Base-by-base conservation (phyloP, 176 grass and related monocot genomes). In the Zizania latifolia region DNA sequence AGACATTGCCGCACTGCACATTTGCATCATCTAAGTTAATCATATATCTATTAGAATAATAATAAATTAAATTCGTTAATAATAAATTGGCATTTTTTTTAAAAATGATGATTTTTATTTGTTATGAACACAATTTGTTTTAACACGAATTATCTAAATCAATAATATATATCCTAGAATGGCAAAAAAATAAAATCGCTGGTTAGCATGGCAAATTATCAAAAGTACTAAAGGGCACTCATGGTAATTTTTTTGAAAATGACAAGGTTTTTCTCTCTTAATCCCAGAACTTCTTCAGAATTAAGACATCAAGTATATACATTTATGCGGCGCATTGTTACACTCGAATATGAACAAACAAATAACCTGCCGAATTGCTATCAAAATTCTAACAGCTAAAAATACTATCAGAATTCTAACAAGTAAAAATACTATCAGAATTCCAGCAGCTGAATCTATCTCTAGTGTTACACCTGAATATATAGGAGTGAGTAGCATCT, bases 371-470 rank as follows among this genome's bases (percentile, higher is more conserved):
- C 10, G n/a, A n/a, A n/a, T n/a, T n/a, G 2, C 55, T 57, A 65
- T 15, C 33, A 82, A 29, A 77, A 58, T 79, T 44, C 48, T 23
- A 69, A 58, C 50, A 30, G 14, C 34, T 43, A 28, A 60, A 58
- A 70, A 37, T 32, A 2, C 55, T 57, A 65, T 15, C 33, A 82
- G 36, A 77, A 58, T 79, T 44, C 48, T 23, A 69, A 58, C 50
- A 30, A n/a, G 23, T 43, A 28, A 60, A 58, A 70, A 37, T 32
- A 30, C 38, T 23, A 8, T 59, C n/a, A 34, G 27, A 73, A 73
- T 63, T 61, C 57, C 48, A 58, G 30, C 50, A 56, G 26, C 83
- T 67, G 53, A 70, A 78, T 34, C 54, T 83, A 62, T 38, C 22
- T 23, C 64, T n/a, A 50, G 6, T 15, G 78, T 34, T 75, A 40